Conservation (phyloP, 2,329 filamentous ascomycete genomes). For the Lanzia echinophila region DNA sequence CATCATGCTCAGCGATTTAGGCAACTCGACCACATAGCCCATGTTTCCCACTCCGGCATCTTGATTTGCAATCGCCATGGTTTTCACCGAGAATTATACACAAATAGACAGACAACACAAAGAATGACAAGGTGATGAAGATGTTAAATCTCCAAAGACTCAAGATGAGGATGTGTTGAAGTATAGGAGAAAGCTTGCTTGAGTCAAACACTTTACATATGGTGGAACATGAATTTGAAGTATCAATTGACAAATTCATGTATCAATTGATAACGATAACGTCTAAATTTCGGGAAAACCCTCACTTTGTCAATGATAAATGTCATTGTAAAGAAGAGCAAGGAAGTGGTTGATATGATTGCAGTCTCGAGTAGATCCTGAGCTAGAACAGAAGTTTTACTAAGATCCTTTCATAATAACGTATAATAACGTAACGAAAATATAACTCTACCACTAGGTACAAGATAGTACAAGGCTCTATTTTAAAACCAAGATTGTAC, state of each 20-base stretch:
- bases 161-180: background rate
- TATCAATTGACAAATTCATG: too few relatives aligned
- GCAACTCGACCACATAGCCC: slow-evolving; percentile 62
- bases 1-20: slow-evolving; percentile 61
- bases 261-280: slow-evolving; percentile 9
- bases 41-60: slow-evolving; percentile 28
- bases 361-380: too few relatives aligned
- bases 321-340: slow-evolving; percentile 15
- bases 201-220: slow-evolving; percentile 9
- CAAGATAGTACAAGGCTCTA: too few relatives aligned
- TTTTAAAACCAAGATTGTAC: too few relatives aligned
- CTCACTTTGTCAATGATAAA: slow-evolving; percentile 14
- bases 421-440: too few relatives aligned
- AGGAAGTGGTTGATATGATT: background rate
- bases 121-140: background rate
- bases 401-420: too few relatives aligned
- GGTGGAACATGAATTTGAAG: slow-evolving; percentile 5
- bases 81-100: background rate
- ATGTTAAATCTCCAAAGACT: background rate
- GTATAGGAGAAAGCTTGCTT: background rate
- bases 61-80: slow-evolving; percentile 1
- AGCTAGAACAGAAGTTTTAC: too few relatives aligned
- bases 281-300: slow-evolving; percentile 17
- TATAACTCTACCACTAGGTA: too few relatives aligned
- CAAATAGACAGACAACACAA: background rate